A percentile compares a stretch with the other conserved stretches of the same genome.
These are phyloP conservation scores for Leccinum uliginosum DNA, from an alignment of 768 basidiomycete species.

Conservation along the genomic window DNA sequence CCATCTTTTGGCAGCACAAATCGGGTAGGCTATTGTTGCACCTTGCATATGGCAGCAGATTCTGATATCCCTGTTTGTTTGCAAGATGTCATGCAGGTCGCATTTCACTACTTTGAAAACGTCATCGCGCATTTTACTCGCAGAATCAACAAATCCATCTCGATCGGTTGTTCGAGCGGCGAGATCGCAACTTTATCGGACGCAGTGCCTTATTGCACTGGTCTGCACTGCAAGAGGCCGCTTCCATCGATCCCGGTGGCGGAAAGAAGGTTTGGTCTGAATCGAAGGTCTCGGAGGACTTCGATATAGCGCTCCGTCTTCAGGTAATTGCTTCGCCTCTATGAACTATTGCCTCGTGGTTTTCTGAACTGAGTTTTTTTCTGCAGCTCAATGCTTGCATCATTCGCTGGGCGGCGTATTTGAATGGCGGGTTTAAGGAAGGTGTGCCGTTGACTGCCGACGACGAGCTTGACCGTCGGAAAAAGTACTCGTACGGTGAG, in stretches of 20 bases:
- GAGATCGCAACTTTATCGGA: conserved; percentile 73
- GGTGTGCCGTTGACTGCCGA: conserved; percentile 88
- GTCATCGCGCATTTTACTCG: conserved; percentile 90
- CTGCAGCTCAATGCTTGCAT: conserved; percentile 36
- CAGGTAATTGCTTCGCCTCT: conserved; percentile 34
- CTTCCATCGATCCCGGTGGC: conserved; percentile 52
- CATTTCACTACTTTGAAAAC: conserved; percentile 86
- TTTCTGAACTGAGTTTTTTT: conserved; percentile 30
- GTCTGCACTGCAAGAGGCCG: conserved; percentile 86
- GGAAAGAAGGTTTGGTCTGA: conserved; percentile 71
- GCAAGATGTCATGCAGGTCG: conserved; percentile 85
- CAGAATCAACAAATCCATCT: conserved; percentile 83
- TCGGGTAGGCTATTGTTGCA: conserved; percentile 41
- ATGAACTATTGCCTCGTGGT: not conserved
- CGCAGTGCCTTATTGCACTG: conserved; percentile 89
- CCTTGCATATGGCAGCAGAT: not conserved
- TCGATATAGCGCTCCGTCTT: conserved; percentile 59
- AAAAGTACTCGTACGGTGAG: conserved; percentile 76
- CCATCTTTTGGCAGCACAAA: conserved; percentile 91
- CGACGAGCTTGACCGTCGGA: conserved; percentile 91
- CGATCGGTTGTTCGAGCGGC: conserved; percentile 74
- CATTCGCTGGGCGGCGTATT: conserved; percentile 73
- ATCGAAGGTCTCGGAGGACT: conserved; percentile 63
- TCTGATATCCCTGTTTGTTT: conserved; percentile 25
- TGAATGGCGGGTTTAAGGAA: conserved; percentile 84